These are phyloP conservation scores for Paecilomyces fulvus DNA, from an alignment of 2,329 filamentous ascomycete species.

Conservation along the genomic window DNA sequence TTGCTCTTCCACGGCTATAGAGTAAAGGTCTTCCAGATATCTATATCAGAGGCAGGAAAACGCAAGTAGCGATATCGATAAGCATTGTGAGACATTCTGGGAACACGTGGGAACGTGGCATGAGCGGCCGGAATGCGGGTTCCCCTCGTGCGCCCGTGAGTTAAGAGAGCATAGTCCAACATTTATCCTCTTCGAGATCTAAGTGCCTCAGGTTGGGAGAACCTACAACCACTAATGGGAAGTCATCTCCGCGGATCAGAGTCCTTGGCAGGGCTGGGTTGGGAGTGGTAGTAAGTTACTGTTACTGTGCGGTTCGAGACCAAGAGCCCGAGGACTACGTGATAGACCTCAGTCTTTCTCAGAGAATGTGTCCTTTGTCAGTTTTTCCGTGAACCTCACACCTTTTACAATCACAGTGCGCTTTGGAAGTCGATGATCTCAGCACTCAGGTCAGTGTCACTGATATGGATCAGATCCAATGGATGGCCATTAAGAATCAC, in stretches of 20 bases:
- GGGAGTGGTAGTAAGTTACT: background rate
- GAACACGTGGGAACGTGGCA: background rate
- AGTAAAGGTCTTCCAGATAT: no score
- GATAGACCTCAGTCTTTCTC: background rate
- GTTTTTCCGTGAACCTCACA: background rate
- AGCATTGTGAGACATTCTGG: background rate
- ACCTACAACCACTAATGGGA: background rate
- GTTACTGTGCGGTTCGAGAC: background rate
- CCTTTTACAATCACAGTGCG: background rate
- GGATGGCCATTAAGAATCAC: background rate
- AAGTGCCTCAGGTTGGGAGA: background rate
- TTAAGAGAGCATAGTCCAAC: background rate
- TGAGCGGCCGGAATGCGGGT: background rate
- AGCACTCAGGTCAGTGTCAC: background rate
- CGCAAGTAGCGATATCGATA: background rate
- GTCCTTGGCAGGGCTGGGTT: background rate
- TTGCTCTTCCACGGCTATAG: background rate
- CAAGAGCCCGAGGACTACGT: background rate
- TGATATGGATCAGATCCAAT: background rate
- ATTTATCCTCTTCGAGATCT: background rate
- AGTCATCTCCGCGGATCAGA: background rate
- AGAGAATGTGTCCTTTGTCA: background rate
- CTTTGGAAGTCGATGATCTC: background rate
- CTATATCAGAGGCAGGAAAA: no score
- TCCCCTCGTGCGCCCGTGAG: background rate